phyloP scores from a whole-genome alignment of 2,329 filamentous ascomycete species.

The Xylariales sp. region DNA sequence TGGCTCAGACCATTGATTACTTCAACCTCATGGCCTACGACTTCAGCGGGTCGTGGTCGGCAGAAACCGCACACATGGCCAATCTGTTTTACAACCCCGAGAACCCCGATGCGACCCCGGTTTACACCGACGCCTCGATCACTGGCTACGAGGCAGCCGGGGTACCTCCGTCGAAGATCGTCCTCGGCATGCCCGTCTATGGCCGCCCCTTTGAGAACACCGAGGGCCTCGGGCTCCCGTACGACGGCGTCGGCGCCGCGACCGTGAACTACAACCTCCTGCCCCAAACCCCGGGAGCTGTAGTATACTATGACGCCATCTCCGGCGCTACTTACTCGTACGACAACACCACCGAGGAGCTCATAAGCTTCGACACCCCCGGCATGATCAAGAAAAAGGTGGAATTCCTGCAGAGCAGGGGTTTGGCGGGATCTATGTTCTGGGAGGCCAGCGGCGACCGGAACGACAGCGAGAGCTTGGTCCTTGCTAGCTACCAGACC shows the following conservation, averaged over 20 bases:
- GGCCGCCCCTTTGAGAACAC: conserved; percentile 65
- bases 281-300: conserved; percentile 56
- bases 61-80: conserved; percentile 61
- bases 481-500: conserved; percentile 38
- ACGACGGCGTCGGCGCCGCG: conserved; percentile 59
- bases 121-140: conserved; percentile 63
- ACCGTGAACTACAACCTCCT: conserved; percentile 79
- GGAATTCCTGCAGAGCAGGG: conserved; percentile 55
- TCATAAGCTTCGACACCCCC: conserved; percentile 70
- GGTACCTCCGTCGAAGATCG: conserved; percentile 61
- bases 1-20: conserved; percentile 46
- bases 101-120: conserved; percentile 60
- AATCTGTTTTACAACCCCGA: conserved; percentile 59
- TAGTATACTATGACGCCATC: conserved; percentile 51
- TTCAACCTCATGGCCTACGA: conserved; percentile 71
- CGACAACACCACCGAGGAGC: conserved; percentile 51
- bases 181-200: conserved; percentile 78
- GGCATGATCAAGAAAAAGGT: conserved; percentile 59
- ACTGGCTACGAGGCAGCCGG: conserved; percentile 59
- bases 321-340: conserved; percentile 68
- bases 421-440: conserved; percentile 77
- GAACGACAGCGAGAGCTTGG: conserved; percentile 54
- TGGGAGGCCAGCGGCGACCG: conserved; percentile 76
- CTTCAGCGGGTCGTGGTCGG: conserved; percentile 66
- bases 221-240: conserved; percentile 61